phyloP scores from a whole-genome alignment of 1,139 yeast species.

The Kurtzmaniella quercitrusa region DNA sequence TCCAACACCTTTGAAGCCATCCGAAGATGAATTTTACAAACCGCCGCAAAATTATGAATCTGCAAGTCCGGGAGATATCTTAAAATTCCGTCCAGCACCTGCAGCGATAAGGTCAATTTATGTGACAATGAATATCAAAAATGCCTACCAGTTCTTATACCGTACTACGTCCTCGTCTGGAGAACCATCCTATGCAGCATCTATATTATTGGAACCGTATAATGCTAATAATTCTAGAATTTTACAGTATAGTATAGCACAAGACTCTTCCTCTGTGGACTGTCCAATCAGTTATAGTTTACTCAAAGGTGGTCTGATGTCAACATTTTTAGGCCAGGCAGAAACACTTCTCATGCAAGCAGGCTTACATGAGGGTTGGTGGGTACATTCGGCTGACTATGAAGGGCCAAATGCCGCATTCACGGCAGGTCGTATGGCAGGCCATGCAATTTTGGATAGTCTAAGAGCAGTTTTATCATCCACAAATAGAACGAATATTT shows the following conservation, averaged over 20 bases:
- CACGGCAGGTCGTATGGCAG: constrained; percentile 27
- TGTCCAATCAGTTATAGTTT: constrained; percentile 19
- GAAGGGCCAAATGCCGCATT: constrained; percentile 27
- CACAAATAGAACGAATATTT: constrained; percentile 19
- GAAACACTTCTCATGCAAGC: constrained; percentile 13
- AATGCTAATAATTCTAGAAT: constrained; percentile 17
- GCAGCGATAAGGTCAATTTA: constrained; percentile 14
- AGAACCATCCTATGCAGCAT: constrained; percentile 16
- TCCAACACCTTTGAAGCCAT: constrained; percentile 9
- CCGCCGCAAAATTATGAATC: constrained; percentile 23
- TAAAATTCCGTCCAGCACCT: constrained; percentile 21
- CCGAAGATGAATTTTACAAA: constrained; percentile 24
- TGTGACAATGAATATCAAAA: constrained; percentile 8
- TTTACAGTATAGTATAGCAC: constrained; percentile 17
- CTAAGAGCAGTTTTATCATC: constrained; percentile 22
- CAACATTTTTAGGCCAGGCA: constrained; percentile 10
- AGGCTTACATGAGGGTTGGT: constrained; percentile 25
- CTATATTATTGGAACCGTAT: constrained; percentile 18
- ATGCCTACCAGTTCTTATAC: constrained; percentile 8
- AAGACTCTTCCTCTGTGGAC: constrained; percentile 15
- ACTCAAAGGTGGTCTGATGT: constrained; percentile 12
- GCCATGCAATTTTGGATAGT: constrained; percentile 24
- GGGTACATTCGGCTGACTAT: constrained; percentile 30
- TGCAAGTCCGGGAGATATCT: constrained; percentile 20
- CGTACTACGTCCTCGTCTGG: constrained; percentile 10